Evolutionary conservation across 2,329 filamentous ascomycete genomes (phyloP).

Genomic region (Endoconidiophora polonica): DNA sequence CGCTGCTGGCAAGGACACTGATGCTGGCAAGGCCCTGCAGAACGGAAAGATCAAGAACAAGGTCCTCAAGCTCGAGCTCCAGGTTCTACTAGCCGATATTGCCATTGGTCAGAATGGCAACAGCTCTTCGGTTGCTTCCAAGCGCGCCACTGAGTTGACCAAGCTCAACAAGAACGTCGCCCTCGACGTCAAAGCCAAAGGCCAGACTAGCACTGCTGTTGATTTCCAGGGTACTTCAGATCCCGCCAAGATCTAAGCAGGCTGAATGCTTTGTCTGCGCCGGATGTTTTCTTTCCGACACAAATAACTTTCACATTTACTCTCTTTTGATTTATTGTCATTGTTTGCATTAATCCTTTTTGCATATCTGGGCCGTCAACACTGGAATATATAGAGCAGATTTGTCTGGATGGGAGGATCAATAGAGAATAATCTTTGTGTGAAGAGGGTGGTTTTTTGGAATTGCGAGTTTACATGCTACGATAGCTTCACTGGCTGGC

Average conservation of each 20-base stretch:
- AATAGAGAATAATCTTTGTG: neutral
- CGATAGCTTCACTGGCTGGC: neutral
- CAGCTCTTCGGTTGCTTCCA: constrained; percentile 5
- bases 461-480: neutral
- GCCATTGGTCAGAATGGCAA: constrained; percentile 31
- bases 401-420: constrained; percentile 1
- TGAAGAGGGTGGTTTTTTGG: neutral
- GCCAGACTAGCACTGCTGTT: constrained; percentile 22
- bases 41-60: constrained; percentile 43
- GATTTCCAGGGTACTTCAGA: constrained; percentile 19
- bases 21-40: constrained; percentile 29
- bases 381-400: neutral
- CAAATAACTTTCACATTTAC: too few relatives aligned
- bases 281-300: neutral
- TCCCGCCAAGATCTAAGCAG: constrained; percentile 4
- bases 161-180: constrained; percentile 38
- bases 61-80: constrained; percentile 39
- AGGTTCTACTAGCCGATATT: constrained; percentile 27
- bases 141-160: constrained; percentile 23
- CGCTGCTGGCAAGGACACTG: constrained; percentile 23
- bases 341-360: neutral
- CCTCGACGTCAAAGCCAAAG: constrained; percentile 21
- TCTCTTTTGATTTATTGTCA: neutral
- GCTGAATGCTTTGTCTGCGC: too few relatives aligned
- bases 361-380: neutral